phyloP scores from a whole-genome alignment of 108 stramenopile species.

The Chaetoceros tenuissimus region DNA sequence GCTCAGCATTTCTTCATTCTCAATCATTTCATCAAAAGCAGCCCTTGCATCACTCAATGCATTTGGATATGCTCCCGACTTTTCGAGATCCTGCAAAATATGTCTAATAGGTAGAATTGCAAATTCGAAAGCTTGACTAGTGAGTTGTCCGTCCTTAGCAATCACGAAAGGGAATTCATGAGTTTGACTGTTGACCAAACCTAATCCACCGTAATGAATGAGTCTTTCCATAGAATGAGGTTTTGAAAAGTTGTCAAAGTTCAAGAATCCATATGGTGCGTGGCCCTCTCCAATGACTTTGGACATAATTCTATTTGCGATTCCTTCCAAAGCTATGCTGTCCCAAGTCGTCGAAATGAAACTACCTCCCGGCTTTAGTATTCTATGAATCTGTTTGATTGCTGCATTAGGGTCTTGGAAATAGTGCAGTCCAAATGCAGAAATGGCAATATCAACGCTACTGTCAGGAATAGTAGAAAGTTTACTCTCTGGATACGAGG shows the following conservation, averaged over 20 bases:
- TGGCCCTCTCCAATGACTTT: neutral
- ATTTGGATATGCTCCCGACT: neutral
- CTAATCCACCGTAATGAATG: neutral
- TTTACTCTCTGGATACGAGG: neutral
- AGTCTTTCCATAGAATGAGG: neutral
- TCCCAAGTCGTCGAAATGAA: neutral
- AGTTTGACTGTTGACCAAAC: neutral
- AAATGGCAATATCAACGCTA: neutral
- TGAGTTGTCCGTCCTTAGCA: neutral
- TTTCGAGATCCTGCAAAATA: neutral
- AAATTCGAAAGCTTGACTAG: neutral
- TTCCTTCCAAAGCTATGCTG: neutral
- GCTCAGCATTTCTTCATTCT: neutral
- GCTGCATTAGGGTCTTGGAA: neutral
- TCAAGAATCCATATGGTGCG: neutral
- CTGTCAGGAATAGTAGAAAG: neutral
- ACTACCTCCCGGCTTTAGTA: neutral
- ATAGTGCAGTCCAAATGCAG: neutral
- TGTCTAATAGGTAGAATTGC: neutral
- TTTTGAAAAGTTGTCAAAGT: neutral
- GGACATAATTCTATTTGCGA: neutral
- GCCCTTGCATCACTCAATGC: neutral
- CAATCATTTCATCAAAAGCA: neutral
- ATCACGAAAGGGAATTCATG: neutral
- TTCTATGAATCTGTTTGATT: neutral